phyloP scores from a whole-genome alignment of 305 asterid genomes.

The Rubia balearica region DNA sequence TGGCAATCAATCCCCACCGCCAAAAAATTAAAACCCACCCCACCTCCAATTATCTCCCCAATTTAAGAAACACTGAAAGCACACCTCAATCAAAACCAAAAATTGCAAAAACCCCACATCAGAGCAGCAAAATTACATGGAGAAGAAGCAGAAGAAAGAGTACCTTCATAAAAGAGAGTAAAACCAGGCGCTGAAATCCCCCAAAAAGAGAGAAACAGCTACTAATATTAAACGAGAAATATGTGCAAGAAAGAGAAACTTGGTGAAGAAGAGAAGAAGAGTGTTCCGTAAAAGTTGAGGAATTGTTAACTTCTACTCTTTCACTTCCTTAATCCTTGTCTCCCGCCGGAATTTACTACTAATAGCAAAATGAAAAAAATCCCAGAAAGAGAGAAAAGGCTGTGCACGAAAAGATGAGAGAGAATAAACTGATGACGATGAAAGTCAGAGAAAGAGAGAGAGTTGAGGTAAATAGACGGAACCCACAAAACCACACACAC shows the following conservation, averaged over 20 bases:
- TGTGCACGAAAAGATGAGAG: constrained; percentile 19
- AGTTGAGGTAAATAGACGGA: constrained; percentile 8
- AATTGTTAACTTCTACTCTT: constrained; percentile 78
- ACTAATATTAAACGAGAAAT: background rate
- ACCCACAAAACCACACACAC: constrained; percentile 32
- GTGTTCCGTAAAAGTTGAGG: constrained; percentile 72
- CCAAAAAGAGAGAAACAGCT: constrained; percentile 16
- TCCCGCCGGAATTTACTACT: constrained; percentile 49
- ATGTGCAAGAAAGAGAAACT: constrained; percentile 12
- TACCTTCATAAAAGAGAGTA: constrained; percentile 43
- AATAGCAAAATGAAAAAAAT: background rate
- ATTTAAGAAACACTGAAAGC: background rate
- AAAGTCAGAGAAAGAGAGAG: constrained; percentile 20
- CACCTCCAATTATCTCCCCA: constrained; percentile 10
- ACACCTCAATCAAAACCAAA: constrained; percentile 13
- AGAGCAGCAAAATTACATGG: background rate
- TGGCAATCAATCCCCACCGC: constrained; percentile 19
- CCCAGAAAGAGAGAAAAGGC: background rate
- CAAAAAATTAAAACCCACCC: background rate
- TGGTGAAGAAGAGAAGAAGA: constrained; percentile 17
- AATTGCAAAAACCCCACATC: background rate
- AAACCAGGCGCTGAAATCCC: constrained; percentile 30
- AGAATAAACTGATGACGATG: constrained; percentile 15
- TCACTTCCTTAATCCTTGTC: constrained; percentile 52
- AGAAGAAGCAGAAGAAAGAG: constrained; percentile 15